These are phyloP conservation scores for Colletotrichum sp. DNA, from an alignment of 2,329 filamentous ascomycete genomes.

Conservation along the genomic window DNA sequence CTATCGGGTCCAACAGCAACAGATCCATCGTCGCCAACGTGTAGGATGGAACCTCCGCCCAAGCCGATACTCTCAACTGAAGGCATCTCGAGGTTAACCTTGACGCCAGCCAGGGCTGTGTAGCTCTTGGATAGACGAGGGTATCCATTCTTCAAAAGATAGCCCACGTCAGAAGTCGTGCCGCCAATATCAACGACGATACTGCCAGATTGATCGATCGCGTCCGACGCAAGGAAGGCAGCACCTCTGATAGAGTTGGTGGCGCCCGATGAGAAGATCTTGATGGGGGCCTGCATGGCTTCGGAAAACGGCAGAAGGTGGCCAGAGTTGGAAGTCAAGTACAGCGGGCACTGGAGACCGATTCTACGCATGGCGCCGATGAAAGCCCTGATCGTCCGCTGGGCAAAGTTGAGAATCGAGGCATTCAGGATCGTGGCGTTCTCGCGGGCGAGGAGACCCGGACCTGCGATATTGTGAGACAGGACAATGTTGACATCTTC, in stretches of 20 bases:
- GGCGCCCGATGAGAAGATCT: conserved; percentile 27
- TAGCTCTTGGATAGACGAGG: conserved; percentile 27
- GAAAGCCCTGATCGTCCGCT: conserved; percentile 50
- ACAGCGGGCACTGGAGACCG: conserved; percentile 42
- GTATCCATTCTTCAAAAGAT: conserved; percentile 26
- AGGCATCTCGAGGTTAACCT: conserved; percentile 29
- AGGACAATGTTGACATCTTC: conserved; percentile 26
- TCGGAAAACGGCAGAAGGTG: conserved; percentile 24
- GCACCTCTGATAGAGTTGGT: conserved; percentile 30
- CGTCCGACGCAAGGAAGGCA: conserved; percentile 19
- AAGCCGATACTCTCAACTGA: conserved; percentile 28
- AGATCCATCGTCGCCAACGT: neutral
- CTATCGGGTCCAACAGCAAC: conserved; percentile 28
- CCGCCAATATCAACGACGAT: conserved; percentile 28
- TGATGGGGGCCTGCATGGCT: conserved; percentile 26
- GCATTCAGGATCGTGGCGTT: conserved; percentile 61
- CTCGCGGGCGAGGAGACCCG: conserved; percentile 52
- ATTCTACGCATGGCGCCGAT: conserved; percentile 47
- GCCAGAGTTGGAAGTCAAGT: conserved; percentile 57
- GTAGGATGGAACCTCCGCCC: conserved; percentile 25
- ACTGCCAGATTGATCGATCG: conserved; percentile 9
- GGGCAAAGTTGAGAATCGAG: conserved; percentile 51
- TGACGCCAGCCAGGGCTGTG: conserved; percentile 26
- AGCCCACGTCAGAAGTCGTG: conserved; percentile 27
- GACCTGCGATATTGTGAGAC: conserved; percentile 39